Evolutionary conservation across 306 rosid genomes (phyloP).

Genomic region (Delonix regia): DNA sequence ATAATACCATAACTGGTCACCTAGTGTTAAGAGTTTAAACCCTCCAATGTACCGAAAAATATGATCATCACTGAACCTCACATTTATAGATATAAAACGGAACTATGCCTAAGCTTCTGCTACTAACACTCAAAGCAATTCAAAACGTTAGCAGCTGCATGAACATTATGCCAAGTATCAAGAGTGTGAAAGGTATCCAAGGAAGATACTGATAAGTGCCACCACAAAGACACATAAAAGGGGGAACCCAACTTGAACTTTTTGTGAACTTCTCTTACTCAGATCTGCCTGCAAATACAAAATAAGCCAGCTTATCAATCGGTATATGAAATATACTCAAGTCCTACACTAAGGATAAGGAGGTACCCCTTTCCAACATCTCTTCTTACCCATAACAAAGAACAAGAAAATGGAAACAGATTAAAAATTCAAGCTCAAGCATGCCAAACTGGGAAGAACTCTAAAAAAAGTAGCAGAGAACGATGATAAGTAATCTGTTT

Average conservation of each 20-base stretch:
- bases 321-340: slow-evolving; percentile 22
- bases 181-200: slow-evolving; percentile 67
- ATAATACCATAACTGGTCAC: neutral
- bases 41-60: neutral
- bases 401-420: neutral
- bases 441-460: slow-evolving; percentile 8
- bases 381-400: neutral
- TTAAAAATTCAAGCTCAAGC: slow-evolving; percentile 15
- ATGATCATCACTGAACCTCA: slow-evolving; percentile 25
- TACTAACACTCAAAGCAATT: slow-evolving; percentile 32
- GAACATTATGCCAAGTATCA: slow-evolving; percentile 40
- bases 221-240: slow-evolving; percentile 79
- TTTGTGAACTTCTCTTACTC: slow-evolving; percentile 51
- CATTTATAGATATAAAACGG: slow-evolving; percentile 28
- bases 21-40: neutral
- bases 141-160: slow-evolving; percentile 40
- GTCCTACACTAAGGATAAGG: neutral
- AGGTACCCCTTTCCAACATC: neutral
- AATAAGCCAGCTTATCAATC: slow-evolving; percentile 12
- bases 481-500: neutral
- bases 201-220: slow-evolving; percentile 62
- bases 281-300: slow-evolving; percentile 61
- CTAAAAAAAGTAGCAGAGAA: neutral
- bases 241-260: slow-evolving; percentile 77
- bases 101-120: slow-evolving; percentile 41